Evolutionary conservation across 129 eudicot genomes (phyloP).

Genomic region (Saussurea involucrata): DNA sequence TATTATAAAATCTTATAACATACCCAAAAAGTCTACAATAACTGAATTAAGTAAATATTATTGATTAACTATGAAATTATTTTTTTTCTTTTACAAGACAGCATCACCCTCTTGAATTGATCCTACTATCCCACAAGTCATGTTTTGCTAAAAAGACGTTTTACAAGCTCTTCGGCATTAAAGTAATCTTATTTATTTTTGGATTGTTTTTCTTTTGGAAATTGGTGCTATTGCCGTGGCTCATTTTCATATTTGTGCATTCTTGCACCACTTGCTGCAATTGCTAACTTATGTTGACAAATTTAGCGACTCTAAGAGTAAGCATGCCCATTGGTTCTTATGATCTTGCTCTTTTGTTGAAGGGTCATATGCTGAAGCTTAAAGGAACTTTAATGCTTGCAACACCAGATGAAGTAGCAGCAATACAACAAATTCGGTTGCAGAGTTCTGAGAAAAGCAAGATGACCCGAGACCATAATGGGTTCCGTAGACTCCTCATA

Average conservation of each 20-base stretch:
- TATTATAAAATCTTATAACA: neutral
- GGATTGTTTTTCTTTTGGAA: neutral
- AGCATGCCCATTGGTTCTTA: neutral
- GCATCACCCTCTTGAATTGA: neutral
- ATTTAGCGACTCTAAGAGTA: neutral
- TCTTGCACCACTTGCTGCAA: neutral
- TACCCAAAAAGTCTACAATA: neutral
- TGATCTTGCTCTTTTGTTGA: conserved; percentile 11
- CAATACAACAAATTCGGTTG: conserved; percentile 65
- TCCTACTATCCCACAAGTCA: neutral
- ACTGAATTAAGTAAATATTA: too few species aligned
- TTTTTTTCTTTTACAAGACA: too few species aligned
- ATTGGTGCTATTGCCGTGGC: neutral
- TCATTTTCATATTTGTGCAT: neutral
- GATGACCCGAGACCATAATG: conserved; percentile 95
- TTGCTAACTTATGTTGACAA: neutral
- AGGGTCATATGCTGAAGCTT: conserved; percentile 98
- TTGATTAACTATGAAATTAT: too few species aligned
- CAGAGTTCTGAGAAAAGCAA: conserved; percentile 86
- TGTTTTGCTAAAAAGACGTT: neutral
- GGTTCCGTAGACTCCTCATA: conserved; percentile 80
- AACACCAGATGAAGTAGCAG: conserved; percentile 80
- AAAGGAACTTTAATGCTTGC: conserved; percentile 97
- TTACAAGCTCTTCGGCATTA: neutral
- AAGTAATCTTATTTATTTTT: neutral